Evolutionary conservation across 139 green algal species (phyloP), one percentile per base, ranked within the genome.

Genomic region (Yamagishiella unicocca): DNA sequence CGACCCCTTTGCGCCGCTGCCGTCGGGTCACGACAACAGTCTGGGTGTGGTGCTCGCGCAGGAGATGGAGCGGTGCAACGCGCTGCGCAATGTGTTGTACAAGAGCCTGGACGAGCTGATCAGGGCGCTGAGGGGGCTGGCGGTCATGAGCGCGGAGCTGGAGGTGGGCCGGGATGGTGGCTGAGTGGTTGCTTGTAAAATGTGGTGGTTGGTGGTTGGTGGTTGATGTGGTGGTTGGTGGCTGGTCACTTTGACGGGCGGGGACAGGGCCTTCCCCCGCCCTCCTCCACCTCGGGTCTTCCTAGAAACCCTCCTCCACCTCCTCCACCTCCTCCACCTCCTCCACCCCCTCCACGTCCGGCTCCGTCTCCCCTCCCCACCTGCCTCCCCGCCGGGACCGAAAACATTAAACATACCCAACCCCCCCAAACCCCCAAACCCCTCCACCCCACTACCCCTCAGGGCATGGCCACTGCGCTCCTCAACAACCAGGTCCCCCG

Each of bases 141-240:
- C 95, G n/a, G 90, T 97, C 25, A 97, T 97, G 94, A 94, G 86
- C 42, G 61, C 55, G 25, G 94, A 97, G 37, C 64, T 97, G 54
- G 96, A 98, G 92, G 87, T 67, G 22, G 93, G 96, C n/a, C n/a
- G 90, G 87, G 78, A 7, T 38, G 55, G 37, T 38, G n/a, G 29
- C 38, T 4, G 62, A n/a, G n/a, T 42, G 31, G 62, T 42, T 31
- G 55, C 55, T n/a, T n/a, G n/a, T n/a, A n/a, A n/a, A n/a, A n/a
- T n/a, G n/a, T n/a, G n/a, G n/a, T n/a, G n/a, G n/a, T n/a, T n/a
- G n/a, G n/a, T n/a, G n/a, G n/a, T n/a, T n/a, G n/a, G n/a, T n/a
- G n/a, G n/a, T n/a, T n/a, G n/a, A n/a, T n/a, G n/a, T n/a, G n/a
- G n/a, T n/a, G n/a, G n/a, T n/a, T n/a, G n/a, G n/a, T n/a, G n/a